Evolutionary conservation across 139 green algal species (phyloP).

Genomic region (Yamagishiella unicocca): DNA sequence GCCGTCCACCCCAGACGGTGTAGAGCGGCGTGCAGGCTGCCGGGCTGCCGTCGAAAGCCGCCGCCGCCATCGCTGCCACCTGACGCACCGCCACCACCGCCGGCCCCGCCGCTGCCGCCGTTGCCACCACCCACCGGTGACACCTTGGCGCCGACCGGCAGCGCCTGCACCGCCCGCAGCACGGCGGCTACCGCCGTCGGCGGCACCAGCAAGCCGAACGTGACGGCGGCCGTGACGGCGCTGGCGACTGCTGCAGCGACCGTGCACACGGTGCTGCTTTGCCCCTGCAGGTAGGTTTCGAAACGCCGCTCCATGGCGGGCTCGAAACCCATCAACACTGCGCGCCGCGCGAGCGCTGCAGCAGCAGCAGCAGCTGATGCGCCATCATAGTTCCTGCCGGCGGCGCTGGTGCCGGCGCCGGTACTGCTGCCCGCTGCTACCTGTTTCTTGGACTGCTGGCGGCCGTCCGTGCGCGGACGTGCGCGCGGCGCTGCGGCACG

Average conservation of each 20-base stretch:
- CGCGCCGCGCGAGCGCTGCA: not conserved
- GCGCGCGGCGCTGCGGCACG: no score
- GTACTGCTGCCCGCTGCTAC: no score
- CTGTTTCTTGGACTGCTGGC: no score
- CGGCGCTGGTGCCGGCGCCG: no score
- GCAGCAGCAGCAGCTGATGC: no score
- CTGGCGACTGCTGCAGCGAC: not conserved
- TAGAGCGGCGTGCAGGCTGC: not conserved
- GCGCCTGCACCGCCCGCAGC: not conserved
- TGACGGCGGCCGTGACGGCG: not conserved
- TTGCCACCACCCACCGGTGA: not conserved
- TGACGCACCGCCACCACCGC: not conserved
- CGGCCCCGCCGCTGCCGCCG: not conserved
- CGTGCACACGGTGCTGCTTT: not conserved
- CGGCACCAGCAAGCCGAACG: not conserved
- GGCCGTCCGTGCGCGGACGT: no score
- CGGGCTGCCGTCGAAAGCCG: not conserved
- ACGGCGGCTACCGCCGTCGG: not conserved
- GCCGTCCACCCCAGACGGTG: not conserved
- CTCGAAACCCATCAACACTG: not conserved
- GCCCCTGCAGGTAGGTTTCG: not conserved
- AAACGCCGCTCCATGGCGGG: conserved; percentile 6
- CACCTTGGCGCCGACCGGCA: not conserved
- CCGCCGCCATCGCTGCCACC: not conserved
- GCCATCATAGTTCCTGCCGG: no score